A percentile compares a stretch with the other conserved stretches of the same genome.
Conservation (phyloP, 768 basidiomycete genomes). For the Hygrophoropsis aurantiaca region DNA sequence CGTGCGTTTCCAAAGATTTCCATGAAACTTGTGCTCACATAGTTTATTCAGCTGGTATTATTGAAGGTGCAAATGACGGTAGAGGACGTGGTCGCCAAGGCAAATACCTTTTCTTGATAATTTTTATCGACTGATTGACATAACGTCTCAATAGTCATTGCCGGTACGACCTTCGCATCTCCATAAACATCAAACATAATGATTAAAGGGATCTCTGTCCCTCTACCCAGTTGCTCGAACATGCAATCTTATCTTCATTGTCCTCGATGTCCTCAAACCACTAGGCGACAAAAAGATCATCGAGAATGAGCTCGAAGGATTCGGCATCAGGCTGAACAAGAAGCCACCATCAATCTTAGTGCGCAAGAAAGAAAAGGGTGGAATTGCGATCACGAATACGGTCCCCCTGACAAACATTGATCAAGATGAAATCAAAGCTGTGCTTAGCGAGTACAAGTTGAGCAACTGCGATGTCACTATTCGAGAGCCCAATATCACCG, state of each 20-base stretch:
- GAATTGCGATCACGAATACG: slow-evolving; percentile 92
- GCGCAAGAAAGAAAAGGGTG: slow-evolving; percentile 86
- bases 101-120: slow-evolving; percentile 30
- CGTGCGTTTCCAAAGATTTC: slow-evolving; percentile 47
- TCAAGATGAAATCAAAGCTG: slow-evolving; percentile 93
- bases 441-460: slow-evolving; percentile 89
- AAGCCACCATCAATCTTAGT: slow-evolving; percentile 85
- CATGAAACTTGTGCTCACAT: slow-evolving; percentile 11
- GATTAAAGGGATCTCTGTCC: slow-evolving; percentile 5
- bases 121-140: slow-evolving; percentile 22
- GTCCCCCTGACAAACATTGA: slow-evolving; percentile 96
- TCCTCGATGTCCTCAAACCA: slow-evolving; percentile 98
- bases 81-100: slow-evolving; percentile 95
- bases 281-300: slow-evolving; percentile 92
- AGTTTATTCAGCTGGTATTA: slow-evolving; percentile 77
- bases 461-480: slow-evolving; percentile 91
- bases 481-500: slow-evolving; percentile 86
- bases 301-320: slow-evolving; percentile 94
- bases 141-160: slow-evolving; percentile 53
- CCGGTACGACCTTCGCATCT: slow-evolving; percentile 49
- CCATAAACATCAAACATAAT: slow-evolving; percentile 4
- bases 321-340: slow-evolving; percentile 96
- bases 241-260: slow-evolving; percentile 98
- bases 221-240: slow-evolving; percentile 81
- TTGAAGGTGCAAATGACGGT: slow-evolving; percentile 96